phyloP scores from a whole-genome alignment of 169 alveolate genomes.

The Eimeria maxima region DNA sequence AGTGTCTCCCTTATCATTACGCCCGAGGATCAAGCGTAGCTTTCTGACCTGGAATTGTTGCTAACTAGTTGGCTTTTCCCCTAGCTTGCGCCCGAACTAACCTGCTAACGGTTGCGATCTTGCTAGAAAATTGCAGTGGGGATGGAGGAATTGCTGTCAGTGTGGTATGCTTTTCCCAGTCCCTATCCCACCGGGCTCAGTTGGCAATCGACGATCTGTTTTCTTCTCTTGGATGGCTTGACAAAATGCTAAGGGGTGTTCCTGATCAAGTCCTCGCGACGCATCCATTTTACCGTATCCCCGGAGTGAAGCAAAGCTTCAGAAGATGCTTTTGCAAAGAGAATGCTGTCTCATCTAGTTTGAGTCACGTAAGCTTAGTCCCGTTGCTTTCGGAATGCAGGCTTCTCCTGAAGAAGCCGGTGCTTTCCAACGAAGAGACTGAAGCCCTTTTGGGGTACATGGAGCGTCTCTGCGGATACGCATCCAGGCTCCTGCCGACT shows the following conservation, averaged over 20 bases:
- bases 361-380: neutral
- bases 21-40: neutral
- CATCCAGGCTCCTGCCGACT: neutral
- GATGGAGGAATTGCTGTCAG: neutral
- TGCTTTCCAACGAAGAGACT: neutral
- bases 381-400: neutral
- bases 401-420: neutral
- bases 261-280: neutral
- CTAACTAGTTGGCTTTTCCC: neutral
- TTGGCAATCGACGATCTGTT: neutral
- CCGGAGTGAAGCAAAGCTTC: neutral
- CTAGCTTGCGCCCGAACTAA: too few species aligned
- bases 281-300: slow-evolving; percentile 19
- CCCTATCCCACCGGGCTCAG: neutral
- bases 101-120: too few species aligned
- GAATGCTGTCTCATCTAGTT: neutral
- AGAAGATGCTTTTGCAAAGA: neutral
- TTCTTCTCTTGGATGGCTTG: neutral
- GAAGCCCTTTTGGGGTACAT: neutral
- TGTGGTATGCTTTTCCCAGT: neutral
- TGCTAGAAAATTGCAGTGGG: neutral
- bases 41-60: neutral
- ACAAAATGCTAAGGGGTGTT: neutral
- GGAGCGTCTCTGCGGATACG: slow-evolving; percentile 11
- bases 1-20: neutral